Base-by-base conservation (phyloP, 2,329 filamentous ascomycete genomes). In the Scleromitrula shiraiana region DNA sequence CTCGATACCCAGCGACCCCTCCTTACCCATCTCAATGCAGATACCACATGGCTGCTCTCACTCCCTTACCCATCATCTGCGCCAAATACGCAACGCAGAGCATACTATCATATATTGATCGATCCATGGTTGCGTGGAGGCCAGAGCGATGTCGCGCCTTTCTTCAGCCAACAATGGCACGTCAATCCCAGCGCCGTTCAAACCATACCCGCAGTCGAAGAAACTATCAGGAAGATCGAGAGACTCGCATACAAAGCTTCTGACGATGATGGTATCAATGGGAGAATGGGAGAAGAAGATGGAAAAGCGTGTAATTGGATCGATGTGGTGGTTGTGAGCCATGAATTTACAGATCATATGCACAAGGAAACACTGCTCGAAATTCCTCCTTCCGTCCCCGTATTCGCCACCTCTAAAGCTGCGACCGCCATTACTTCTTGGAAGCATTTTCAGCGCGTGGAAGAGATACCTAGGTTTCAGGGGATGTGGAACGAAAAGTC, bases 261-360 rank as follows among this genome's bases (percentile, higher is more conserved):
- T 15, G 7, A n/a, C 7, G 7, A 37, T 1, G 36, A 45, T 17
- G 49, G 49, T 30, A 47, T 57, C 4, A 50, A 42, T 4, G 15
- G 20, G 15, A n/a, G 26, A 30, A 10, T 9, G 8, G 4, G 29
- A 23, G n/a, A 26, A 8, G 39, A 20, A 14, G 9, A 17, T 19
- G 14, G 22, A 41, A 1, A n/a, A 35, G 5, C 54, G 48, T 0
- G 58, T n/a, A 55, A 65, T 10, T 68, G 70, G 37, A 73, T 84
- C 24, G 80, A 85, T 59, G 74, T 67, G 2, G 77, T 84, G 2
- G 69, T 71, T 23, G 69, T 84, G 26, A 77, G 72, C 14, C 80
- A 85, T 59, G 80, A 84, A 60, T 85, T 84, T 55, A 83, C 80
- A 1, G 80, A 85, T 58, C 82, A 56, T 36, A 83, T 79, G 62